Base-by-base conservation (phyloP, 2,329 filamentous ascomycete species). In the Reticulascus tulasneorum region DNA sequence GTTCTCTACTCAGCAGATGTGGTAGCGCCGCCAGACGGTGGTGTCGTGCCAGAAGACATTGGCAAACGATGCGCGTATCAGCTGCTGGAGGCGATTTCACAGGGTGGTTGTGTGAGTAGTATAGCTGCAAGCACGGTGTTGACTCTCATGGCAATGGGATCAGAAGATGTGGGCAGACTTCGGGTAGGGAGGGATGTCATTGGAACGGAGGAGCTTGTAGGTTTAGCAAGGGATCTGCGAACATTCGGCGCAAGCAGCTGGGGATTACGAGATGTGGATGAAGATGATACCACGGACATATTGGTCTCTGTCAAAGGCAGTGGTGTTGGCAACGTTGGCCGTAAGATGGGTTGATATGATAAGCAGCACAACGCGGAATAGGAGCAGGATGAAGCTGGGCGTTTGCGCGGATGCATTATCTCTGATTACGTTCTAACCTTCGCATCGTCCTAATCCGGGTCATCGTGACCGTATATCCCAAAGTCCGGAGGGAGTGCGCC, bases 91-190 rank as follows among this genome's bases (percentile, higher is more conserved):
- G 75, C 80, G 16, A 83, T 97, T 43, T 77, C 77, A 33, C 77
- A 82, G 49, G 91, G 90, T 9, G 93, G 93, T 2, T 95, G 88
- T 56, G 85, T 86, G 4, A 83, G 81, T 35, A 72, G 71, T 11
- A 74, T 84, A 4, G 85, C 87, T 3, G 81, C 82, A 6, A 71
- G 78, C 4, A 91, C 84, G 0, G 74, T 95, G 46, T 62, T 98
- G 35, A 86, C 82, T 13, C 69, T 98, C 45, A 98, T 98, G 93
- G 88, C 90, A 22, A 97, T 98, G 93, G 93, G 93, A 0, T 87
- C 85, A 1, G 93, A 97, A 58, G 93, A 98, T 60, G 89, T 98
- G 11, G 93, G 93, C 5, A 77, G 93, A 40, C 60, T 98, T 47
- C 78, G 86, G 45, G 58, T 98, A 40, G 88, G 90, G 21, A 82